These are phyloP conservation scores for Teunomyces kruisii DNA, from an alignment of 805 yeast genomes.

Conservation along the genomic window DNA sequence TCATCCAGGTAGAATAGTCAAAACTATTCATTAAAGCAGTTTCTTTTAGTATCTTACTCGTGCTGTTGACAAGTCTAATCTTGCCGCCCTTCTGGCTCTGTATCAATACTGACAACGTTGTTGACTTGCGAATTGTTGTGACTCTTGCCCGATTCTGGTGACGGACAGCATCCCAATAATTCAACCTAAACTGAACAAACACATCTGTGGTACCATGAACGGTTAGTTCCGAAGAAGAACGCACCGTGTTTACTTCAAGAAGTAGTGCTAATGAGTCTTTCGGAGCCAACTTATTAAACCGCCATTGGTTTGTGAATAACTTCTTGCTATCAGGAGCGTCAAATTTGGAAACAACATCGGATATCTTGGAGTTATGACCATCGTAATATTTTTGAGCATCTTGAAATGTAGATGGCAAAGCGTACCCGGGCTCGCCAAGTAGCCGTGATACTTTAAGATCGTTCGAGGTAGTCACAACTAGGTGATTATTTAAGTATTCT, in stretches of 20 bases:
- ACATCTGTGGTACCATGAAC: constrained; percentile 20
- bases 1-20: constrained; percentile 31
- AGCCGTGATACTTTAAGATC: constrained; percentile 32
- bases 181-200: constrained; percentile 32
- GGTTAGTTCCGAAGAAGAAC: constrained; percentile 18
- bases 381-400: constrained; percentile 17
- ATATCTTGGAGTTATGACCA: constrained; percentile 28
- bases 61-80: constrained; percentile 9
- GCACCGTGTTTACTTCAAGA: constrained; percentile 33
- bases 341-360: constrained; percentile 31
- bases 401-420: constrained; percentile 32
- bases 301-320: constrained; percentile 41
- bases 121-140: constrained; percentile 28
- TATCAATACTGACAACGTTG: constrained; percentile 22
- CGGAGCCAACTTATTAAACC: constrained; percentile 20
- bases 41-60: constrained; percentile 25
- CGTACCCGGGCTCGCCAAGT: constrained; percentile 29
- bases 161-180: constrained; percentile 23
- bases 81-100: constrained; percentile 8
- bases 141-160: constrained; percentile 27
- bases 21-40: constrained; percentile 27
- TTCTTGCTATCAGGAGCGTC: constrained; percentile 31
- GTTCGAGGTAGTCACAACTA: constrained; percentile 31
- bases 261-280: constrained; percentile 27
- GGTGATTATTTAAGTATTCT: constrained; percentile 10